A percentile compares a stretch with the other conserved stretches of the same genome.
These are phyloP conservation scores for Metrosideros polymorpha DNA, from an alignment of 441 rosid genomes.

Conservation along the genomic window DNA sequence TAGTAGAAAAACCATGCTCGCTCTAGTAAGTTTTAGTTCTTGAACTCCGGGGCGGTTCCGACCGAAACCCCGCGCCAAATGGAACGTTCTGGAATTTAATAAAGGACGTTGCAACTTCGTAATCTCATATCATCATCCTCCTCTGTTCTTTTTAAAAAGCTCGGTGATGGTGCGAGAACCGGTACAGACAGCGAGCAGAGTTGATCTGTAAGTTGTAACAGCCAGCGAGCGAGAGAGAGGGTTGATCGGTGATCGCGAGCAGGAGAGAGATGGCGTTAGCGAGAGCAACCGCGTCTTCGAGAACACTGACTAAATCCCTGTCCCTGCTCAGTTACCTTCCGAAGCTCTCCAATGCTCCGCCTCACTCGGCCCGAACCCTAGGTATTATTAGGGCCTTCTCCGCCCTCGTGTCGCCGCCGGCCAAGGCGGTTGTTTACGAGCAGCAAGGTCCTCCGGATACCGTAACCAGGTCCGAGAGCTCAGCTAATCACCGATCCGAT, in stretches of 20 bases:
- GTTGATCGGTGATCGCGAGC: background rate
- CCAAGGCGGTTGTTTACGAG: constrained; percentile 77
- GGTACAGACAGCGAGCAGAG: background rate
- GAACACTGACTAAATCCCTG: constrained; percentile 8
- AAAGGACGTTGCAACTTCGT: background rate
- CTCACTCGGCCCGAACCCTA: background rate
- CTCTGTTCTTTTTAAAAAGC: background rate
- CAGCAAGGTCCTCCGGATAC: constrained; percentile 74
- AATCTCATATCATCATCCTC: background rate
- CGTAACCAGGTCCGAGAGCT: constrained; percentile 42
- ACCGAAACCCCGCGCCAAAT: background rate
- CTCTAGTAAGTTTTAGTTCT: background rate
- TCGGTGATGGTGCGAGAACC: background rate
- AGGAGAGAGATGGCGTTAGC: constrained; percentile 21
- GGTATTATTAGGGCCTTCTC: constrained; percentile 34
- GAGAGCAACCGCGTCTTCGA: constrained; percentile 11
- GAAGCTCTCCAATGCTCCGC: background rate
- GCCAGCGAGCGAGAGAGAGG: background rate
- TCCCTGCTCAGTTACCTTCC: background rate
- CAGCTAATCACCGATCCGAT: background rate
- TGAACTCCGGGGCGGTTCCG: background rate
- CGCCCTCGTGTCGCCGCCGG: constrained; percentile 64
- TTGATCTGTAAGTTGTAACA: background rate
- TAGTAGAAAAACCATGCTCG: background rate
- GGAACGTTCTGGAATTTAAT: background rate